Percentiles rank a stretch among this genome's conserved stretches.
Evolutionary conservation across 2,329 filamentous ascomycete species (phyloP).

Genomic region (Paracamarosporium sp.): DNA sequence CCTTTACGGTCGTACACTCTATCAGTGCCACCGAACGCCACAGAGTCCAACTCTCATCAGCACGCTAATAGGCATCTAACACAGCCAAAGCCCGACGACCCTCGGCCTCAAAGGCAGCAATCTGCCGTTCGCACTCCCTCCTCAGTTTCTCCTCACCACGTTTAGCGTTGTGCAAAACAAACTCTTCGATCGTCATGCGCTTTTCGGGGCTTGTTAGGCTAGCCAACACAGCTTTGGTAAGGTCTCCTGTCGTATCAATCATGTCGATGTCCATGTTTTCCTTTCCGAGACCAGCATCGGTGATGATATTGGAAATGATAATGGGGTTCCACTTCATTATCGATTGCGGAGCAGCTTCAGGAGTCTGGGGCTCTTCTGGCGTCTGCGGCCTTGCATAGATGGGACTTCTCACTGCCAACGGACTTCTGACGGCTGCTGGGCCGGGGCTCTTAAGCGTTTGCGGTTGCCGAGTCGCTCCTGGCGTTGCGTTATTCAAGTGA

Average conservation of each 20-base stretch:
- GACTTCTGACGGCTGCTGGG: not conserved
- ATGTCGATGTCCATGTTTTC: conserved; percentile 23
- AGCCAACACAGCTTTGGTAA: conserved; percentile 61
- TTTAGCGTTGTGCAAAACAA: conserved; percentile 82
- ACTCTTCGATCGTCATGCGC: conserved; percentile 91
- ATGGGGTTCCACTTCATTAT: conserved; percentile 70
- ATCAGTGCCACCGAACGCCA: conserved; percentile 15
- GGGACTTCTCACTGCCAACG: conserved; percentile 46
- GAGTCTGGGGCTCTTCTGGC: conserved; percentile 15
- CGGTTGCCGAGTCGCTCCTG: not conserved
- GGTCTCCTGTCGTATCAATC: conserved; percentile 30
- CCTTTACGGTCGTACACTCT: conserved; percentile 15
- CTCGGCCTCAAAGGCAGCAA: conserved; percentile 82
- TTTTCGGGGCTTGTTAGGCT: conserved; percentile 78
- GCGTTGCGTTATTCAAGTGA: conserved; percentile 1
- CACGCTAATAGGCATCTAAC: conserved; percentile 63
- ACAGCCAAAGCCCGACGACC: conserved; percentile 78
- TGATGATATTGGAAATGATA: conserved; percentile 34
- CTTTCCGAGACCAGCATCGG: conserved; percentile 41
- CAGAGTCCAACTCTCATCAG: conserved; percentile 1
- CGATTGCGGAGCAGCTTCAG: not conserved
- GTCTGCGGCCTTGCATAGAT: conserved; percentile 24
- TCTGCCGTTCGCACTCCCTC: conserved; percentile 81
- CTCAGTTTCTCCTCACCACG: conserved; percentile 81
- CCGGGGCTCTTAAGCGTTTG: conserved; percentile 27